phyloP scores from a whole-genome alignment of 495 filamentous ascomycete species.

The Lepraria neglecta region DNA sequence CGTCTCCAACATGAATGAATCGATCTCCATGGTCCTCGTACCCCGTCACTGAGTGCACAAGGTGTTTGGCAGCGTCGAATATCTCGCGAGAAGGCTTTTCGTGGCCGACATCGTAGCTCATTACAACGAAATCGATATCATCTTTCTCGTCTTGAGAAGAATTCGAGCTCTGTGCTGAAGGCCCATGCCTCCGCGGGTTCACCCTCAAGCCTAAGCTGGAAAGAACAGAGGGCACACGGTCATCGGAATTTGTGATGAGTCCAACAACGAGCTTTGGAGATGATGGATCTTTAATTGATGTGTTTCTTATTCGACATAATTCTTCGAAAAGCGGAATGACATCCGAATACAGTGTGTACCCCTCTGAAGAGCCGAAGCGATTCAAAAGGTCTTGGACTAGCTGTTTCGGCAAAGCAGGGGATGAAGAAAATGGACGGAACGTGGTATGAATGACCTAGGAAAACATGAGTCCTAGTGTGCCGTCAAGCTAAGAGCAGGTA shows the following conservation, averaged over 20 bases:
- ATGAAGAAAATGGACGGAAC: conserved; percentile 35
- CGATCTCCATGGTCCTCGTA: conserved; percentile 32
- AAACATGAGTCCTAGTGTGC: not conserved
- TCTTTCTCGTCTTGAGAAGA: conserved; percentile 18
- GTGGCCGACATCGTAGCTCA: conserved; percentile 67
- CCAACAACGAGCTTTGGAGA: conserved; percentile 48
- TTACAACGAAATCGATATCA: conserved; percentile 60
- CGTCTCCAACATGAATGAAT: conserved; percentile 62
- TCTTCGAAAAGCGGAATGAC: conserved; percentile 47
- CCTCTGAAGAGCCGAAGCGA: conserved; percentile 55
- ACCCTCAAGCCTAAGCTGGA: conserved; percentile 55
- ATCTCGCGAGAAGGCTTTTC: conserved; percentile 61
- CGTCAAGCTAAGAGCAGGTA: not conserved
- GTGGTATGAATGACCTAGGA: conserved; percentile 41
- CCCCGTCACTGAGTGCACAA: not conserved
- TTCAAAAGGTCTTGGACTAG: conserved; percentile 51
- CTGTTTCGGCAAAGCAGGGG: conserved; percentile 36
- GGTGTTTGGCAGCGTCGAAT: conserved; percentile 53
- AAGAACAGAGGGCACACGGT: conserved; percentile 57
- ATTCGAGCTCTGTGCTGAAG: not conserved
- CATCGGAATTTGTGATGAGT: conserved; percentile 73
- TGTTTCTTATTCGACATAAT: conserved; percentile 32
- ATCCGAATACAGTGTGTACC: conserved; percentile 54
- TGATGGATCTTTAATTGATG: conserved; percentile 20
- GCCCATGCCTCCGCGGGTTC: conserved; percentile 27